These are phyloP conservation scores for Trametes sanguinea DNA, from an alignment of 768 basidiomycete genomes.

Conservation along the genomic window DNA sequence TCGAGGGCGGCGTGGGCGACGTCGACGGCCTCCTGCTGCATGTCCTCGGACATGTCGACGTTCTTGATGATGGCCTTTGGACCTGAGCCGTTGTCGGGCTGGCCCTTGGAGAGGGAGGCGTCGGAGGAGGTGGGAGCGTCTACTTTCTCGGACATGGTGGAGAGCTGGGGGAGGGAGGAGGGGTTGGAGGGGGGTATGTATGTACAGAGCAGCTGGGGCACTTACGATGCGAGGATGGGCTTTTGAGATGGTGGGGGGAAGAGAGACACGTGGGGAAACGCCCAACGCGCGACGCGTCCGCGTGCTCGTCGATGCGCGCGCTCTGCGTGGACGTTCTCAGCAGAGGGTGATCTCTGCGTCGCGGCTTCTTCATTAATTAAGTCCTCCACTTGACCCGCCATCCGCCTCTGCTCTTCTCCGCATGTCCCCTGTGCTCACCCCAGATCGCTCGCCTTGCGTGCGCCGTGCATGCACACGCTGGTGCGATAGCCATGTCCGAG, in stretches of 20 bases:
- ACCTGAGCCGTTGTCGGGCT: conserved; percentile 35
- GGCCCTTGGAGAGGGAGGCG: conserved; percentile 45
- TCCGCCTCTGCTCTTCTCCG: too few species aligned
- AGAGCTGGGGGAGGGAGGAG: not conserved
- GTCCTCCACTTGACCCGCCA: too few species aligned
- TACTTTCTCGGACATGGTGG: conserved; percentile 44
- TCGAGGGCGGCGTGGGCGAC: conserved; percentile 84
- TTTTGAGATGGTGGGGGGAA: conserved; percentile 3
- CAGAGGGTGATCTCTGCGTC: not conserved
- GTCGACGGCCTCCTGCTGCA: conserved; percentile 94
- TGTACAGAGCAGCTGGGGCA: not conserved
- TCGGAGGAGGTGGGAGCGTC: conserved; percentile 60
- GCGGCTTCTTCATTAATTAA: not conserved
- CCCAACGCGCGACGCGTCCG: not conserved
- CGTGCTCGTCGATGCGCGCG: not conserved
- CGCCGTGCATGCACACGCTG: too few species aligned
- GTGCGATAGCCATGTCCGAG: too few species aligned
- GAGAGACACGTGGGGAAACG: conserved; percentile 1
- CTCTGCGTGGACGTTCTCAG: not conserved
- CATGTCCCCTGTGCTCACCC: too few species aligned
- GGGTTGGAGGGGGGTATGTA: not conserved
- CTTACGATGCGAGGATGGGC: not conserved
- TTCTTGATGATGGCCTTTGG: conserved; percentile 94
- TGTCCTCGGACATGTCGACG: conserved; percentile 94
- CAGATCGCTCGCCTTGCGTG: too few species aligned